Evolutionary conservation across 257 asterid species (phyloP).

Genomic region (Nicotiana obtusifolia): DNA sequence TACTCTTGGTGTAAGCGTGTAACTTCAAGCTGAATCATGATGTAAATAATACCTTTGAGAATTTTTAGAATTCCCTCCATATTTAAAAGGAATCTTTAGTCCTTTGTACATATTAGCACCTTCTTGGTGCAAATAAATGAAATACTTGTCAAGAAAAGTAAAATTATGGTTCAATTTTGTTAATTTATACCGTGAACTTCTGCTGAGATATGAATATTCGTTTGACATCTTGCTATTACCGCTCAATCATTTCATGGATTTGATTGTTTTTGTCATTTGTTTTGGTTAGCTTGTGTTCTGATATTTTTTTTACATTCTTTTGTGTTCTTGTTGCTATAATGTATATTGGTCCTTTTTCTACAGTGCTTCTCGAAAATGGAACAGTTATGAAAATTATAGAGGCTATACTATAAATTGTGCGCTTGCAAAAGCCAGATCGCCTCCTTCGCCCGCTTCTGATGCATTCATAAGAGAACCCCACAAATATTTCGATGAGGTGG

Average conservation of each 20-base stretch:
- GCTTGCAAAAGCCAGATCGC: slow-evolving; percentile 44
- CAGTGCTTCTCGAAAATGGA: slow-evolving; percentile 26
- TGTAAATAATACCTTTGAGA: not conserved
- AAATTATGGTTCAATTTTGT: not conserved
- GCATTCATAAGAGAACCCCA: slow-evolving; percentile 60
- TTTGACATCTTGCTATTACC: not conserved
- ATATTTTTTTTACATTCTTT: not conserved
- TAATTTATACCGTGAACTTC: not conserved
- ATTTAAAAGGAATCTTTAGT: not conserved
- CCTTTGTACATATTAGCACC: not conserved
- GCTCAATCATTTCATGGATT: not conserved
- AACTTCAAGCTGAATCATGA: not conserved
- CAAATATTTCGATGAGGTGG: slow-evolving; percentile 83
- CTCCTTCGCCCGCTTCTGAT: slow-evolving; percentile 47
- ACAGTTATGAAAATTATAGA: slow-evolving; percentile 11
- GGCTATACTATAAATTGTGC: slow-evolving; percentile 28
- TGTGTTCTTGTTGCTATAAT: slow-evolving; percentile 2
- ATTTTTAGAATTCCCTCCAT: not conserved
- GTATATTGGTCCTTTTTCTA: not conserved
- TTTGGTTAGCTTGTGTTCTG: not conserved
- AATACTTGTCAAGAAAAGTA: not conserved
- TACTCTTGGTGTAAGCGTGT: not conserved
- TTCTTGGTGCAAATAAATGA: not conserved
- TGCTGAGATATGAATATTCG: not conserved
- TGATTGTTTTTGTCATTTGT: not conserved